A percentile compares a stretch with the other conserved stretches of the same genome.
Conservation (phyloP, 345 rosid genomes). For the Trapa bicornis region DNA sequence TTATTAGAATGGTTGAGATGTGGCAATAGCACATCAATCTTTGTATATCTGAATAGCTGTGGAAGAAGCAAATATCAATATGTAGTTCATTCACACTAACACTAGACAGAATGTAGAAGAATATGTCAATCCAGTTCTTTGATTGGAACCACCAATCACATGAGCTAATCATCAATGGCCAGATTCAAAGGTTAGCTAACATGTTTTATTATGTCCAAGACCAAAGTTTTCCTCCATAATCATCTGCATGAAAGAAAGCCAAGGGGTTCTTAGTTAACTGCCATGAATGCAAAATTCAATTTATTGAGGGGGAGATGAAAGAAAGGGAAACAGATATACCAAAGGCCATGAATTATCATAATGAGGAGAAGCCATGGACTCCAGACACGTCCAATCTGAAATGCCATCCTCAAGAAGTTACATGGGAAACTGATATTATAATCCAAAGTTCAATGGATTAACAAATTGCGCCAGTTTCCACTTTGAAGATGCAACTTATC, state of each 20-base stretch:
- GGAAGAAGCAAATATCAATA: background rate
- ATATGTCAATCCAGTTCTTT: background rate
- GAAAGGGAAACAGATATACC: no score
- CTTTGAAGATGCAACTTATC: no score
- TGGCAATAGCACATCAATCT: no score
- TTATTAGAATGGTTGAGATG: no score
- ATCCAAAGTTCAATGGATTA: no score
- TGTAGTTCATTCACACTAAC: background rate
- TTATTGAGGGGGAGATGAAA: background rate
- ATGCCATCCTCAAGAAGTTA: no score
- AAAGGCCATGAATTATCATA: background rate
- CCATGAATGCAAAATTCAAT: background rate
- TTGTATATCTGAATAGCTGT: background rate
- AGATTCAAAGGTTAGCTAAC: background rate
- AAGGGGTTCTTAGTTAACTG: background rate
- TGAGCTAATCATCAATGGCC: background rate
- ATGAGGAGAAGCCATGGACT: no score
- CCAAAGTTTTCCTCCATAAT: background rate
- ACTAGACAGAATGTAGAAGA: background rate
- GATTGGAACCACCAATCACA: background rate
- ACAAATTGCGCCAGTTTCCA: no score
- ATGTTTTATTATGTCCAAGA: background rate
- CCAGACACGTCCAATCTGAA: no score
- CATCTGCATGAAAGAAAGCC: background rate
- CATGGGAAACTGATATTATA: no score